These are phyloP conservation scores for Penicillium olsonii DNA, from an alignment of 2,329 filamentous ascomycete genomes.

Conservation along the genomic window DNA sequence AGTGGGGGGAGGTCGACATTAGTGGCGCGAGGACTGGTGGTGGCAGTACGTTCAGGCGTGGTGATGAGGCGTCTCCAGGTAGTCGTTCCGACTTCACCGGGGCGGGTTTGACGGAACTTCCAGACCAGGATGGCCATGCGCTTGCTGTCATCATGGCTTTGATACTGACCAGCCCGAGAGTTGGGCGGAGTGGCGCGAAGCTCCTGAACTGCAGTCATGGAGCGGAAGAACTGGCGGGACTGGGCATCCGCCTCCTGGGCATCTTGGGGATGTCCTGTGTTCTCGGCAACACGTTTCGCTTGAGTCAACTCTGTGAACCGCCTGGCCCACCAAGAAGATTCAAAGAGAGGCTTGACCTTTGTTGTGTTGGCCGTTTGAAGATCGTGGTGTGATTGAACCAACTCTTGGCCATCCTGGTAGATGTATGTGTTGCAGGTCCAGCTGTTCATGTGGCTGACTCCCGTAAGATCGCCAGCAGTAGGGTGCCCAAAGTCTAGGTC, in stretches of 20 bases:
- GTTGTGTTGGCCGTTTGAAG: slow-evolving; percentile 38
- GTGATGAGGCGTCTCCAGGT: slow-evolving; percentile 47
- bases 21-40: slow-evolving; percentile 38
- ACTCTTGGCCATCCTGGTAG: slow-evolving; percentile 39
- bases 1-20: slow-evolving; percentile 40
- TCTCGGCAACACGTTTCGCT: slow-evolving; percentile 41
- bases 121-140: slow-evolving; percentile 48
- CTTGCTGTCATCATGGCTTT: slow-evolving; percentile 32
- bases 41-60: slow-evolving; percentile 37
- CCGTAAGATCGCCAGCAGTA: slow-evolving; percentile 32
- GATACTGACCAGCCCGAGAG: slow-evolving; percentile 30
- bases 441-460: slow-evolving; percentile 39
- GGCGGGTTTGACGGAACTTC: slow-evolving; percentile 48
- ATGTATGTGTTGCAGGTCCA: slow-evolving; percentile 48
- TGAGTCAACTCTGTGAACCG: slow-evolving; percentile 46
- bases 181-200: slow-evolving; percentile 38
- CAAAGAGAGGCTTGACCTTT: slow-evolving; percentile 46
- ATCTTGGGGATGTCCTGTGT: slow-evolving; percentile 32
- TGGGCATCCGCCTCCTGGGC: slow-evolving; percentile 37
- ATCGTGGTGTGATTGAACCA: slow-evolving; percentile 35
- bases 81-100: slow-evolving; percentile 43
- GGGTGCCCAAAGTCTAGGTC: slow-evolving; percentile 44
- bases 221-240: slow-evolving; percentile 40
- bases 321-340: slow-evolving; percentile 49
- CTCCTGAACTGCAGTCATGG: slow-evolving; percentile 49